Evolutionary conservation across 176 grass and related monocot species (phyloP), one percentile per base, ranked within the genome.

Genomic region (Eleusine indica): DNA sequence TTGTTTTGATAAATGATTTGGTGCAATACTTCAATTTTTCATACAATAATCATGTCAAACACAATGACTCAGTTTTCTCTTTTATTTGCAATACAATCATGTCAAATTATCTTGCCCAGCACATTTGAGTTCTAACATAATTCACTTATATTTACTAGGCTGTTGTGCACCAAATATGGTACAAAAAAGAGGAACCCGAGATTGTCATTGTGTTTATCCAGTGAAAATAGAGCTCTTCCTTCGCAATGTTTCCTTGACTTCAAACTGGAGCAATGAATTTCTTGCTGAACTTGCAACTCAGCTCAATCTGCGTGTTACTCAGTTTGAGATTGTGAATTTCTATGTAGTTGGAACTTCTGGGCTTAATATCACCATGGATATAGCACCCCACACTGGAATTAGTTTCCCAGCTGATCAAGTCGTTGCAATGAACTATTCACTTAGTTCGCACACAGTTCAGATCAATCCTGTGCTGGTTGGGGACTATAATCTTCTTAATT

Each of bases 331-430:
- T 68, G 87, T 84, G 80, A 99, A 99, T 83, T 96, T 99, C 79
- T 99, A 99, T 46, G 97, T 99, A 65, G 97, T 99, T 81, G 97
- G 97, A 78, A 86, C 91, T 73, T 96, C 91, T 90, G 97, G 93
- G 66, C 88, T 99, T 81, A 99, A 99, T 81, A 96, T 96, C 46
- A 96, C 97, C 61, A 99, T 99, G 97, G 68, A 99, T 87, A 95
- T 99, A 89, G 89, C 91, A 8, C 93, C 97, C 70, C 83, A 91
- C 57, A 91, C 79, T 70, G 97, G 93, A 89, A 90, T 89, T 90
- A 95, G 97, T 82, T 99, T 99, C 81, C 85, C 87, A 41, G 71
- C 60, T 2, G 71, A 85, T 78, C 87, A 96, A 90, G 91, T 94
- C 74, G 58, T 43, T 72, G 46, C 81, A 76, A 94, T 99, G 89